Percentiles rank a stretch among this genome's conserved stretches.
Conservation (phyloP, 176 grass and related monocot genomes). For the Rhipidocladum racemiflorum region DNA sequence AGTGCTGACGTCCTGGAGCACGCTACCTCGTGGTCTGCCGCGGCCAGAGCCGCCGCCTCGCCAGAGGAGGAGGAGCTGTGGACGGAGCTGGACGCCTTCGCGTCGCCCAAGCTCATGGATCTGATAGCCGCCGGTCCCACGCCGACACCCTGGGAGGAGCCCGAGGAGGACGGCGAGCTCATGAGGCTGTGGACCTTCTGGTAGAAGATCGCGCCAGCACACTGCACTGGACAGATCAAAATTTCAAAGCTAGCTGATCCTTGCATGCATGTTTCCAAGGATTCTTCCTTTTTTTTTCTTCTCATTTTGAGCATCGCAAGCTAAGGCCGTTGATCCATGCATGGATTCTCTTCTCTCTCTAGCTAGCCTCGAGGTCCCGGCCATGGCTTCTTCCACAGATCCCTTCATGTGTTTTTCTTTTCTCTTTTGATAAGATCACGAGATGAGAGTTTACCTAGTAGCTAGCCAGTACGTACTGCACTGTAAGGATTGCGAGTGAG, state of each 20-base stretch:
- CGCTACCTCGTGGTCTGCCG: constrained; percentile 26
- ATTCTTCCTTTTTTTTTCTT: constrained; percentile 21
- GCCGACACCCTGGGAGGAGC: constrained; percentile 46
- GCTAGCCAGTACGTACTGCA: not conserved
- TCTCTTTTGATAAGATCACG: not conserved
- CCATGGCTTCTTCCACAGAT: constrained; percentile 2
- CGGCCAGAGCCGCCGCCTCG: constrained; percentile 12
- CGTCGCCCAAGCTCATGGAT: constrained; percentile 47
- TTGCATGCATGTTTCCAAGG: constrained; percentile 5
- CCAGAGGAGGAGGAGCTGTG: constrained; percentile 30
- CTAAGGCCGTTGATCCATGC: not conserved
- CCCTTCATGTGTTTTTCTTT: not conserved
- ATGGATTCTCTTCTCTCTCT: not conserved
- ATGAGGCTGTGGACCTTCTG: constrained; percentile 65
- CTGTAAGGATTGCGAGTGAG: constrained; percentile 26
- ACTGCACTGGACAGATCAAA: not conserved
- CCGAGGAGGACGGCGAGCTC: constrained; percentile 55
- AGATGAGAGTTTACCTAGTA: constrained; percentile 5
- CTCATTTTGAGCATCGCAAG: not conserved
- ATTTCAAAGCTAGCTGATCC: not conserved
- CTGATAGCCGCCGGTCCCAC: constrained; percentile 16
- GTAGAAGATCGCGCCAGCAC: not conserved
- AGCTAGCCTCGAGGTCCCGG: not conserved
- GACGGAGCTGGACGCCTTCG: constrained; percentile 43
- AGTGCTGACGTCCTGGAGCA: constrained; percentile 19